Evolutionary conservation across 805 yeast genomes (phyloP).

Genomic region (Blastobotrys mokoenaii): DNA sequence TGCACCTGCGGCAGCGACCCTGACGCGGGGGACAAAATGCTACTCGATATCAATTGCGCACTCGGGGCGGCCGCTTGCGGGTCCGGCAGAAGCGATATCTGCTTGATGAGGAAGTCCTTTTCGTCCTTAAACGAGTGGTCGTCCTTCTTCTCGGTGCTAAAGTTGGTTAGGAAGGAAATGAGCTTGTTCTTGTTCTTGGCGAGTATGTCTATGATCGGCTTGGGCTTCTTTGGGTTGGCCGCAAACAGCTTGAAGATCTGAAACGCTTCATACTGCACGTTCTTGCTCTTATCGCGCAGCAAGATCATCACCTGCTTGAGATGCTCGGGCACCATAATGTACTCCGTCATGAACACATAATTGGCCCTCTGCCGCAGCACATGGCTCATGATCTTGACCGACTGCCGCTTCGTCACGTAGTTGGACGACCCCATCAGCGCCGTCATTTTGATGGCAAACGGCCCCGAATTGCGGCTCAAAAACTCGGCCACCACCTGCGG

Average conservation of each 20-base stretch:
- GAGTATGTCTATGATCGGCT: constrained; percentile 69
- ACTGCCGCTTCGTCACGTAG: constrained; percentile 89
- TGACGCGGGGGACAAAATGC: constrained; percentile 8
- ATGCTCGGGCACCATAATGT: constrained; percentile 74
- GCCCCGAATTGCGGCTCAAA: constrained; percentile 45
- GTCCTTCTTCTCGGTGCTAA: constrained; percentile 53
- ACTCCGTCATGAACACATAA: constrained; percentile 61
- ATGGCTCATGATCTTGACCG: constrained; percentile 62
- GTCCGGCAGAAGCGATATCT: constrained; percentile 41
- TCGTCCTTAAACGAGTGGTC: constrained; percentile 68
- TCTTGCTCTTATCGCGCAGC: constrained; percentile 80
- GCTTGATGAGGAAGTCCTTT: constrained; percentile 67
- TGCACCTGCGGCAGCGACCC: constrained; percentile 12
- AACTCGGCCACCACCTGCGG: constrained; percentile 64
- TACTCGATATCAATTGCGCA: not conserved
- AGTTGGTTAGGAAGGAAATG: constrained; percentile 56
- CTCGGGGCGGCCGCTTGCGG: not conserved
- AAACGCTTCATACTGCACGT: constrained; percentile 83
- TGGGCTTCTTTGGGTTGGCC: constrained; percentile 90
- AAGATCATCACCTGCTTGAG: constrained; percentile 79
- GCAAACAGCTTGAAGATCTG: constrained; percentile 90
- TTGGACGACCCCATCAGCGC: constrained; percentile 64
- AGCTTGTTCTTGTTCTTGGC: constrained; percentile 76
- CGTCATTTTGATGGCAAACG: constrained; percentile 57
- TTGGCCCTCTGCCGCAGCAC: constrained; percentile 65